These are phyloP conservation scores for Xanthoconium purpureum DNA, from an alignment of 768 basidiomycete species.

Conservation along the genomic window DNA sequence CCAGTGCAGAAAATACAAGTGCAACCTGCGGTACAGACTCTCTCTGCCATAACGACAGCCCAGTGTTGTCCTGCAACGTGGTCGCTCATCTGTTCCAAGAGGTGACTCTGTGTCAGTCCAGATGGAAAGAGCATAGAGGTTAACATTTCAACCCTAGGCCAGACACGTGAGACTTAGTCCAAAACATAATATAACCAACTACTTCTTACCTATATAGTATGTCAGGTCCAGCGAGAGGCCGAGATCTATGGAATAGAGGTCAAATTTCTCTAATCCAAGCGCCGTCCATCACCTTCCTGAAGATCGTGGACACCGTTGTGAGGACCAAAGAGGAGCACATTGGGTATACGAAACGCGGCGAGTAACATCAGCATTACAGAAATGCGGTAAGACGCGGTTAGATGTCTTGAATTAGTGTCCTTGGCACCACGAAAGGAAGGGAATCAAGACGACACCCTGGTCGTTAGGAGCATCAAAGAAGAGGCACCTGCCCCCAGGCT, in stretches of 20 bases:
- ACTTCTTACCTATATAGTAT: too few species aligned
- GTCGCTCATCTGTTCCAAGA: neutral
- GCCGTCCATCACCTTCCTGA: neutral
- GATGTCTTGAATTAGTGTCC: too few species aligned
- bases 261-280: neutral
- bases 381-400: too few species aligned
- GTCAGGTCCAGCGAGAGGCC: neutral
- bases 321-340: neutral
- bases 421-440: too few species aligned
- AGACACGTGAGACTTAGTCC: neutral
- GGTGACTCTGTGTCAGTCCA: neutral
- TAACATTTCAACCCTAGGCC: too few species aligned
- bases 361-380: too few species aligned
- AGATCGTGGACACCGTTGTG: neutral
- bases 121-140: too few species aligned
- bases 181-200: neutral
- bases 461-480: too few species aligned
- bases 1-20: slow-evolving; percentile 9
- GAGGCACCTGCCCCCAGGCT: too few species aligned
- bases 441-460: too few species aligned
- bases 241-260: neutral
- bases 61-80: slow-evolving; percentile 8
- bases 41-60: slow-evolving; percentile 12
- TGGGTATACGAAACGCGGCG: too few species aligned
- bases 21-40: slow-evolving; percentile 6